phyloP scores from a whole-genome alignment of 352 stramenopile genomes.

The Pythium insidiosum region DNA sequence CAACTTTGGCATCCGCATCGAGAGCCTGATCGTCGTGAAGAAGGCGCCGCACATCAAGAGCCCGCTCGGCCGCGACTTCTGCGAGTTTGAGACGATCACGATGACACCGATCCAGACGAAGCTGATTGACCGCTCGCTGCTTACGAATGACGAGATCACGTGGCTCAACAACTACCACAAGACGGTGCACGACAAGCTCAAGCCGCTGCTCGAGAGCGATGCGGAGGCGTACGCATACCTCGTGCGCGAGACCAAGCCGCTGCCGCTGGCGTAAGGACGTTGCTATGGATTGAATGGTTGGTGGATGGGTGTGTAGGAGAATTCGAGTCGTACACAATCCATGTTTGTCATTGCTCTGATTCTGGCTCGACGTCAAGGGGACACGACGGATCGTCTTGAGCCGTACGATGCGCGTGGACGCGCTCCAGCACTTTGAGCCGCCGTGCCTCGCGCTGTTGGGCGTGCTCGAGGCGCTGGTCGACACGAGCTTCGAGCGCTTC shows the following conservation, averaged over 20 bases:
- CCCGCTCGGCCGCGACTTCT: constrained; percentile 82
- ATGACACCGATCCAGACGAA: constrained; percentile 98
- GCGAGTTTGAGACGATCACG: constrained; percentile 95
- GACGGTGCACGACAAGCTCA: constrained; percentile 88
- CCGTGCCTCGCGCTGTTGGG: constrained; percentile 35
- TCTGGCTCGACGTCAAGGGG: too few species aligned
- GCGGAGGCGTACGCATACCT: constrained; percentile 66
- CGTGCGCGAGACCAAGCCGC: constrained; percentile 58
- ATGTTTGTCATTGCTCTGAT: too few species aligned
- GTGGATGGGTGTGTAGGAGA: too few species aligned
- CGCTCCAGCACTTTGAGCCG: too few species aligned
- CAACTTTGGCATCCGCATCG: constrained; percentile 98
- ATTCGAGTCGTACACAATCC: too few species aligned
- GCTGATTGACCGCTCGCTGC: constrained; percentile 91
- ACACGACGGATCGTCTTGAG: too few species aligned
- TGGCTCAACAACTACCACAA: constrained; percentile 96
- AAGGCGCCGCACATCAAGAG: constrained; percentile 70
- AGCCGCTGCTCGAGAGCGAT: constrained; percentile 76
- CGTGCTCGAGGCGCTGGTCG: constrained; percentile 40
- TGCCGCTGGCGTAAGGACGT: too few species aligned
- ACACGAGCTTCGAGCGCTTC: constrained; percentile 33
- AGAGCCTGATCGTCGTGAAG: constrained; percentile 95
- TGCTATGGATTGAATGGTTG: too few species aligned
- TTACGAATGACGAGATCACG: constrained; percentile 87
- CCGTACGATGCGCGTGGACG: too few species aligned